Evolutionary conservation across 352 stramenopile genomes (phyloP).

Genomic region (Halophytophthora batemanensis): DNA sequence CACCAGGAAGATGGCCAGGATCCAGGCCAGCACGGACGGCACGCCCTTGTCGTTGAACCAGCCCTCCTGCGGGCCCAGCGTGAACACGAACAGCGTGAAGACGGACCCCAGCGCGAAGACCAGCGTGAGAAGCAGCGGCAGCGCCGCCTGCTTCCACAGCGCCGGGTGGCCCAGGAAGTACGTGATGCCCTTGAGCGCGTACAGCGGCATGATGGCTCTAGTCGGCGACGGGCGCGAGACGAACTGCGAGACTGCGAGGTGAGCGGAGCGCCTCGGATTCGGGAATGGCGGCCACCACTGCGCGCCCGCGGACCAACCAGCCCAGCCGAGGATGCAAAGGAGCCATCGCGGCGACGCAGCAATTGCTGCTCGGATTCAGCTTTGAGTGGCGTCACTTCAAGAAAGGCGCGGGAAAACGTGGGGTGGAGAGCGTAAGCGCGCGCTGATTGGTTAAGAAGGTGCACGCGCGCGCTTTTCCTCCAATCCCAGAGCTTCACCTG

Average conservation of each 20-base stretch:
- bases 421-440: background rate
- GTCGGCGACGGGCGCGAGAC: background rate
- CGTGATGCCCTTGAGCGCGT: conserved; percentile 35
- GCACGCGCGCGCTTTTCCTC: background rate
- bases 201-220: conserved; percentile 32
- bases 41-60: conserved; percentile 33
- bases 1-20: conserved; percentile 49
- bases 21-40: conserved; percentile 37
- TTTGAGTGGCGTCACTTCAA: background rate
- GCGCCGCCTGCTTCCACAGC: conserved; percentile 43
- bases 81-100: conserved; percentile 39
- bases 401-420: background rate
- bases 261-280: conserved; percentile 7
- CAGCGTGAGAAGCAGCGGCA: conserved; percentile 50
- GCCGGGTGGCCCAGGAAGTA: conserved; percentile 50
- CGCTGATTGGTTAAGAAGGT: background rate
- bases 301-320: no score
- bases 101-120: conserved; percentile 43
- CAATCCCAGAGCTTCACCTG: background rate
- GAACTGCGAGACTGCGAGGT: background rate
- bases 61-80: conserved; percentile 38
- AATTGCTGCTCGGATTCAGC: background rate
- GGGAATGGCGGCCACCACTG: conserved; percentile 10
- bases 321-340: background rate
- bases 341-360: no score